Conservation (phyloP, 768 basidiomycete genomes). For the Collybia nuda region DNA sequence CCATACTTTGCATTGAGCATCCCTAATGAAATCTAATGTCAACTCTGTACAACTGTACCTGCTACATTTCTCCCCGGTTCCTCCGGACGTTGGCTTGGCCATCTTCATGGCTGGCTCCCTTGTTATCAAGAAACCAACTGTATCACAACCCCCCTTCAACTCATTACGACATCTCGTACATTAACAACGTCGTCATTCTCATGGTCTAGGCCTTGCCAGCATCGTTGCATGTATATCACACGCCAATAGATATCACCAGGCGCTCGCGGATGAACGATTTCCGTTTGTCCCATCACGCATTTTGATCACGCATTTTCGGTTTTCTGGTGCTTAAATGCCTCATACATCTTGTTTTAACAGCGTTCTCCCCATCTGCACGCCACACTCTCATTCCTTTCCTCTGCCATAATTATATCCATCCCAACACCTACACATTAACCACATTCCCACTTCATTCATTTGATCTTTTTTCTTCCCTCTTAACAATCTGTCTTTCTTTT, state of each 20-base stretch:
- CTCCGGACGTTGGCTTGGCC: conserved; percentile 6
- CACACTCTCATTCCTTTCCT: background rate
- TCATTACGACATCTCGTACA: conserved; percentile 3
- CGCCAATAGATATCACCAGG: background rate
- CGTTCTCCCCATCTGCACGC: background rate
- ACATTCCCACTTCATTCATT: conserved; percentile 6
- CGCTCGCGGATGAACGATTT: background rate
- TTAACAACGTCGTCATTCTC: conserved; percentile 1
- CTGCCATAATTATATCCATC: conserved; percentile 6
- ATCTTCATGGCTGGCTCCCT: conserved; percentile 21
- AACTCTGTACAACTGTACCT: conserved; percentile 19
- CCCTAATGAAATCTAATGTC: conserved; percentile 61
- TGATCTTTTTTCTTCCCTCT: background rate
- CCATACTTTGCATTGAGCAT: conserved; percentile 78
- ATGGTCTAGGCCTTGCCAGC: conserved; percentile 1
- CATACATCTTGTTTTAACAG: background rate
- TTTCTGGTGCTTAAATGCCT: background rate
- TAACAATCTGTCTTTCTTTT: conserved; percentile 2
- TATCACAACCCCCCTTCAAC: conserved; percentile 17
- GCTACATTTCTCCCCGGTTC: conserved; percentile 20
- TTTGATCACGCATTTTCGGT: background rate
- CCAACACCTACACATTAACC: conserved; percentile 8
- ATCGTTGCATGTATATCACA: background rate
- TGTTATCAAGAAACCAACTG: conserved; percentile 21
- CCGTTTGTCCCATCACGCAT: background rate